Evolutionary conservation across 352 stramenopile species (phyloP).

Genomic region (Pythium scleroteichum): DNA sequence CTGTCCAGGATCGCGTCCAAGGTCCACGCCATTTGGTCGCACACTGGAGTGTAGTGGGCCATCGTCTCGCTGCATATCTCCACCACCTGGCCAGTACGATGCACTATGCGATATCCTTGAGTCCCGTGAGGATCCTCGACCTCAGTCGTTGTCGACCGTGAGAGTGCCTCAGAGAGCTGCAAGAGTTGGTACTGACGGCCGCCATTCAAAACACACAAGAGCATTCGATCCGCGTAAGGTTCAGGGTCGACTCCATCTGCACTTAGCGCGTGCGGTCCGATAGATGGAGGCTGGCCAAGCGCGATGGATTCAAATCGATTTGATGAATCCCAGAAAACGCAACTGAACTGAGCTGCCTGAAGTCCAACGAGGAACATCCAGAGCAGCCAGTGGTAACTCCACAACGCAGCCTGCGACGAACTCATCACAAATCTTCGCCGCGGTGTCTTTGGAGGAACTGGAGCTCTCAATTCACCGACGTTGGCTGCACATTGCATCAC

Average conservation of each 20-base stretch:
- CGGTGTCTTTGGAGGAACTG: neutral
- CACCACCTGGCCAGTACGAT: neutral
- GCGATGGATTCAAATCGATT: neutral
- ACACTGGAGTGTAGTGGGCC: constrained; percentile 2
- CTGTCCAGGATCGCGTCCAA: constrained; percentile 33
- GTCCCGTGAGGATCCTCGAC: neutral
- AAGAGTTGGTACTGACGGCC: constrained; percentile 20
- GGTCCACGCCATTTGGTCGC: constrained; percentile 26
- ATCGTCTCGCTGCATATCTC: neutral
- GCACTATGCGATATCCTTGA: constrained; percentile 15
- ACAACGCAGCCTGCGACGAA: constrained; percentile 5
- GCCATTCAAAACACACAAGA: constrained; percentile 13
- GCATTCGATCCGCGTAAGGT: constrained; percentile 10
- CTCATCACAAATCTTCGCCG: neutral
- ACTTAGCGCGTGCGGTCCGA: constrained; percentile 1
- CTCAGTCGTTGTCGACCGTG: neutral
- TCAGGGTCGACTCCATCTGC: constrained; percentile 7
- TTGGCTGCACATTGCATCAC: neutral
- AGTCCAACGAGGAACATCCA: constrained; percentile 12
- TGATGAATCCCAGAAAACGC: constrained; percentile 18
- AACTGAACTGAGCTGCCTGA: constrained; percentile 10
- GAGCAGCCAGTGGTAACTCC: constrained; percentile 16
- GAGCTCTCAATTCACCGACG: neutral
- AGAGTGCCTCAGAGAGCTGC: neutral
- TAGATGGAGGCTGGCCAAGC: neutral